Percentiles rank a stretch among this genome's conserved stretches.
These are phyloP conservation scores for Trichoderma sp. DNA, from an alignment of 2,329 filamentous ascomycete species.

Conservation along the genomic window DNA sequence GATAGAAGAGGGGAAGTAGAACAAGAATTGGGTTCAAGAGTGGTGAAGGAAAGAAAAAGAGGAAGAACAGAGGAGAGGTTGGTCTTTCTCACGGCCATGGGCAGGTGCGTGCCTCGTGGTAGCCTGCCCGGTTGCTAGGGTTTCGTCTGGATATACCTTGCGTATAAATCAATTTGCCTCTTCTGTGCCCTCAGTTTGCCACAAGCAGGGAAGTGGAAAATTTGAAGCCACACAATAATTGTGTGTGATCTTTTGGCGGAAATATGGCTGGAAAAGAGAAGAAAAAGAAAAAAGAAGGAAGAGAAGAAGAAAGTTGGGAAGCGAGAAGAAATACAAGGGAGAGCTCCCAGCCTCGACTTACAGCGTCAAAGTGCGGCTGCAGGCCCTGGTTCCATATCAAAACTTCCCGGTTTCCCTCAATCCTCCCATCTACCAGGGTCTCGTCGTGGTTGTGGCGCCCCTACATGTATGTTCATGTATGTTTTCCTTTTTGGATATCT, in stretches of 20 bases:
- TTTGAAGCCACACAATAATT: background rate
- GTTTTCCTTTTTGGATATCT: slow-evolving; percentile 11
- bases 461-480: slow-evolving; percentile 2
- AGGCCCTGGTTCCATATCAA: slow-evolving; percentile 13
- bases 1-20: background rate
- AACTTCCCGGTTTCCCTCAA: slow-evolving; percentile 16
- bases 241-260: background rate
- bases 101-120: slow-evolving; percentile 7
- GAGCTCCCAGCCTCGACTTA: background rate
- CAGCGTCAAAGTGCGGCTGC: slow-evolving; percentile 15
- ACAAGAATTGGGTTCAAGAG: background rate
- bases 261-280: background rate
- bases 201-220: too few species aligned
- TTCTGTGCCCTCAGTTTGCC: background rate
- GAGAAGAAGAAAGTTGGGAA: background rate
- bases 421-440: slow-evolving; percentile 16
- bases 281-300: background rate
- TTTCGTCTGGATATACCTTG: background rate
- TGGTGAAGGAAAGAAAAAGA: background rate
- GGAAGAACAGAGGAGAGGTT: background rate
- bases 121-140: background rate
- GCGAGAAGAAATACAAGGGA: background rate
- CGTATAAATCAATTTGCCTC: background rate
- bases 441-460: slow-evolving; percentile 11
- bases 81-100: background rate